Base-by-base conservation (phyloP, 805 yeast species). In the Metschnikowia aberdeeniae region DNA sequence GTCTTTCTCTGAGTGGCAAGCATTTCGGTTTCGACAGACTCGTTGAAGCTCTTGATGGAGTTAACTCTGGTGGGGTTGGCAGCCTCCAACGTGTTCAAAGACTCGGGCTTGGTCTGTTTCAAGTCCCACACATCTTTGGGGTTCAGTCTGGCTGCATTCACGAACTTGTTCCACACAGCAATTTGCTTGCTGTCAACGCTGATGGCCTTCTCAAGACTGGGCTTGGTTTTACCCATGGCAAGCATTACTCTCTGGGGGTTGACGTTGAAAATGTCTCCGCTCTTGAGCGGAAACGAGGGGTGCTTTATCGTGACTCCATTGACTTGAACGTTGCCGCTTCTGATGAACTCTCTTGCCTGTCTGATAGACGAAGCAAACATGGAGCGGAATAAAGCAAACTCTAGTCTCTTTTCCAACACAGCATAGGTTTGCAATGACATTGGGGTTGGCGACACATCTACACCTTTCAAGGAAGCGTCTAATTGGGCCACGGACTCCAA, bases 311-410 rank as follows among this genome's bases (percentile, higher is more conserved):
- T 73, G 30, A 84, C 77, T 8, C 96, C 97, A 61, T 92, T 93
- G 33, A 92, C 98, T 51, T 74, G 71, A 10, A 92, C 98, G 52
- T 83, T 73, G 1, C 96, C 95, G 38, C 81, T 81, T 12, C 86
- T 65, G 48, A 93, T 82, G 58, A 86, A 89, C 61, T 86, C 89
- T 55, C 97, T 80, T 2, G 99, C 96, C 67, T 92, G 98, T 73
- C 97, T 82, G 3, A 89, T 80, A 6, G 96, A 86, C 5, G 95
- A 80, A 5, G 98, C 96, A 71, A 92, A 89, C 86, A 92, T 76
- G 14, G 97, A 75, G 66, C 99, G 82, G 70, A 88, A 93, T 9
- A 92, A 58, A 2, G 97, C 97, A 61, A 85, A 79, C 63, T 92
- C 99, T 28, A 92, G 74, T 61, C 99, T 76, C 60, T 84, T 86